These are phyloP conservation scores for Globisporangium apiculatum DNA, from an alignment of 352 stramenopile species.

Conservation along the genomic window DNA sequence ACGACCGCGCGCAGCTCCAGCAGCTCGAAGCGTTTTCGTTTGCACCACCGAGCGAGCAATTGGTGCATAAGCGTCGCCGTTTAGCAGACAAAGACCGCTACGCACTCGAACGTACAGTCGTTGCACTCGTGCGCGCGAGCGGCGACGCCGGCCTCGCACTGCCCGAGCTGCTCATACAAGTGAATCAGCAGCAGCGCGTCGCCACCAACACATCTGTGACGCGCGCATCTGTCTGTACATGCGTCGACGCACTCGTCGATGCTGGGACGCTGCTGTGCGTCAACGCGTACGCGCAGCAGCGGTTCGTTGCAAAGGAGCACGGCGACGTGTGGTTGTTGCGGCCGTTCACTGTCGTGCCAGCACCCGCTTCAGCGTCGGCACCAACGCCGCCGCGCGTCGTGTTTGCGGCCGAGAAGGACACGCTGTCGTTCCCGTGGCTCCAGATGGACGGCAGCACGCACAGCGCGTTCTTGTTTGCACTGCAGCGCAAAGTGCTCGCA, in stretches of 20 bases:
- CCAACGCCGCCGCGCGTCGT: slow-evolving; percentile 27
- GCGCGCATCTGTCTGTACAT: slow-evolving; percentile 16
- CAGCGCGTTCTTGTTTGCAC: slow-evolving; percentile 64
- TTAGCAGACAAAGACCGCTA: slow-evolving; percentile 12
- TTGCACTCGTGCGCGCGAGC: slow-evolving; percentile 27
- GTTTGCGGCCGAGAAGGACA: slow-evolving; percentile 75
- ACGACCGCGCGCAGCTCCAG: slow-evolving; percentile 23
- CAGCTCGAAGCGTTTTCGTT: slow-evolving; percentile 51
- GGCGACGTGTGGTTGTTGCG: slow-evolving; percentile 63
- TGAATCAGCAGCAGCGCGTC: slow-evolving; percentile 3
- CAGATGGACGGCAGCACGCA: slow-evolving; percentile 79
- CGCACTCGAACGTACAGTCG: slow-evolving; percentile 15
- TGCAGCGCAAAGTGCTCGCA: slow-evolving; percentile 67
- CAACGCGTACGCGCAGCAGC: slow-evolving; percentile 65
- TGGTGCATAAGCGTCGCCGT: slow-evolving; percentile 16
- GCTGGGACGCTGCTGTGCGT: slow-evolving; percentile 46
- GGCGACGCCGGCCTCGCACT: slow-evolving; percentile 38
- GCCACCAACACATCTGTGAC: background rate
- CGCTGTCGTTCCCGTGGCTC: slow-evolving; percentile 69
- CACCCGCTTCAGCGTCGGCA: slow-evolving; percentile 5
- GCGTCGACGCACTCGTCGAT: slow-evolving; percentile 46
- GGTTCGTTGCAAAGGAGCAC: slow-evolving; percentile 57
- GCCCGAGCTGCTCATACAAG: slow-evolving; percentile 17
- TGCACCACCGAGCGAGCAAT: background rate
- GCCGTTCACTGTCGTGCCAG: slow-evolving; percentile 45